Base-by-base conservation (phyloP, 1,139 yeast species). In the Hemisphaericaspora subhashii region DNA sequence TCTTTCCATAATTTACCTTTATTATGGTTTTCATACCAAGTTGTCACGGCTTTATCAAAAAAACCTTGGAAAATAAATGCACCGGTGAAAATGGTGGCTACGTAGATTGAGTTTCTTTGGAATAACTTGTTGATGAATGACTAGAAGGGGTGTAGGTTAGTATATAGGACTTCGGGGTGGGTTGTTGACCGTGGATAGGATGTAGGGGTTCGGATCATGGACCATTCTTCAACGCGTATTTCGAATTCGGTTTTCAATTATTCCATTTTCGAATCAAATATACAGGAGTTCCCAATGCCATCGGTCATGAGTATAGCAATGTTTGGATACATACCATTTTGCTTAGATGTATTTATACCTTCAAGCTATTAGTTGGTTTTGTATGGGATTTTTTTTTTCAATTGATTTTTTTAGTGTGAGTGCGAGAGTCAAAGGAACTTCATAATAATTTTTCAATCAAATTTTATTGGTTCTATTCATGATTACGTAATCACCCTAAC, bases 1-100 rank as follows among this genome's bases (percentile, higher is more conserved):
- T 92, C 98, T 64, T 86, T 83, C 98, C 98, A 92, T 74, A 89
- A 88, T 75, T 92, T 92, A 57, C 98, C 98, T 63, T 76, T 77
- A 82, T 92, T 92, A 74, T 85, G 87, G 66, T 71, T 70, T 64
- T 87, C 95, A 75, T 85, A 92, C 86, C 88, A 85, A 41, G 63
- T 64, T 63, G 89, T 90, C 51, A 90, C 77, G 49, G 81, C 84
- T 49, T 72, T 67, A 68, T 89, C 96, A 63, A 89, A 90, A 58
- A 79, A 80, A 47, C 72, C 84, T 74, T 92, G 96, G 79, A 90
- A 90, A 50, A 83, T 82, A 63, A 92, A 92, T 37, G 98, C 92
- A 55, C 87, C 81, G 38, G 81, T 85, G 54, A 92, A 85, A 47
- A 92, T 75, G 50, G 95, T 74, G 50, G 89, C 90, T 50, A 92